These are phyloP conservation scores for Wickerhamiella slavikovae DNA, from an alignment of 805 yeast genomes.

Conservation along the genomic window DNA sequence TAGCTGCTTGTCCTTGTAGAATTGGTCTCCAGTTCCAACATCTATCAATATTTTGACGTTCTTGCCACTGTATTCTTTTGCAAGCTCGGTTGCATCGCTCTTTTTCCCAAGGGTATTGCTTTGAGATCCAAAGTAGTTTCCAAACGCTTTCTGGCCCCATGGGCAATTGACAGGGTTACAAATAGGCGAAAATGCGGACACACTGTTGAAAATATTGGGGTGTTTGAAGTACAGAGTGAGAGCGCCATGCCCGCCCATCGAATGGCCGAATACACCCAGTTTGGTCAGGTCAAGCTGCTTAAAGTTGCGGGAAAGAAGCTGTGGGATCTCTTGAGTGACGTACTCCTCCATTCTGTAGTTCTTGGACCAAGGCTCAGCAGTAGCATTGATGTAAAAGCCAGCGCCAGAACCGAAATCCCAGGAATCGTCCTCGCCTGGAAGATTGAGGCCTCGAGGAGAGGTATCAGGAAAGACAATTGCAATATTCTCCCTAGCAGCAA, in stretches of 20 bases:
- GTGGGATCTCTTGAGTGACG: constrained; percentile 52
- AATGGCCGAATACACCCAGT: constrained; percentile 78
- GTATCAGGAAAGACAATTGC: constrained; percentile 92
- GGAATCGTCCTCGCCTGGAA: constrained; percentile 60
- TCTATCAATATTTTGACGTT: constrained; percentile 53
- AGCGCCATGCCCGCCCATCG: constrained; percentile 98
- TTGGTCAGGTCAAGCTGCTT: constrained; percentile 32
- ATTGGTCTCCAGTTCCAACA: constrained; percentile 63
- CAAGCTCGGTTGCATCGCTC: constrained; percentile 71
- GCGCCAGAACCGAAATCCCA: constrained; percentile 94
- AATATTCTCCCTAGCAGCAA: constrained; percentile 63
- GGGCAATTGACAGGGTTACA: constrained; percentile 53
- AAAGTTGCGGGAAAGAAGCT: constrained; percentile 24
- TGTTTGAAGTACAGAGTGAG: constrained; percentile 44
- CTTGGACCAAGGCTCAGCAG: constrained; percentile 43
- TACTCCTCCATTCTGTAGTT: constrained; percentile 80
- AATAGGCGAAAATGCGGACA: constrained; percentile 83
- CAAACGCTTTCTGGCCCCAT: constrained; percentile 81
- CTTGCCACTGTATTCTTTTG: constrained; percentile 35
- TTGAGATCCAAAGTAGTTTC: constrained; percentile 58
- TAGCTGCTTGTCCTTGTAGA: constrained; percentile 41
- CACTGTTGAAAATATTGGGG: constrained; percentile 55
- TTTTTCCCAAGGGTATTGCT: constrained; percentile 33
- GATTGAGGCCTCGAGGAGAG: constrained; percentile 70
- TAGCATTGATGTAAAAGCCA: constrained; percentile 81